A percentile compares a stretch with the other conserved stretches of the same genome.
Evolutionary conservation across 805 yeast genomes (phyloP).

Genomic region (Priceomyces castillae): DNA sequence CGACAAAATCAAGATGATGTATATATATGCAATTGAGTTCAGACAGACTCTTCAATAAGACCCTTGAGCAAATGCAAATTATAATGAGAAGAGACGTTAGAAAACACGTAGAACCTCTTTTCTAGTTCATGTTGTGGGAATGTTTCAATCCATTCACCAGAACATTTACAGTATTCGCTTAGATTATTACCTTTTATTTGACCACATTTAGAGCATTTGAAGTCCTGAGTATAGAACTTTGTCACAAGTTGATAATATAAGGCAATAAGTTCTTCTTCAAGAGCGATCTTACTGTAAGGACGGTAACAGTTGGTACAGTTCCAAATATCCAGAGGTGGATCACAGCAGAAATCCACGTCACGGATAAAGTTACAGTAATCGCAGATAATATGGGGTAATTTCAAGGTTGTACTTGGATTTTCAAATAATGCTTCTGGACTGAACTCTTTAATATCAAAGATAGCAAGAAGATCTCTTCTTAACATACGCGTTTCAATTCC

Average conservation of each 20-base stretch:
- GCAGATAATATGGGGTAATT: slow-evolving; percentile 69
- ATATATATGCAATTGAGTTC: not conserved
- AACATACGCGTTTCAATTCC: slow-evolving; percentile 71
- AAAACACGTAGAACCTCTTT: slow-evolving; percentile 46
- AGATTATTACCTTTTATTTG: slow-evolving; percentile 64
- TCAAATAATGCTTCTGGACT: slow-evolving; percentile 67
- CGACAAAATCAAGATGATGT: no score
- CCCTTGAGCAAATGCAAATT: slow-evolving; percentile 55
- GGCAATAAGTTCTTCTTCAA: slow-evolving; percentile 78
- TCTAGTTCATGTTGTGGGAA: slow-evolving; percentile 44
- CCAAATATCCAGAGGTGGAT: slow-evolving; percentile 53
- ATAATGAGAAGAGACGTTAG: slow-evolving; percentile 57
- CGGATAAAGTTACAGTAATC: slow-evolving; percentile 70
- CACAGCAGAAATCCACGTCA: slow-evolving; percentile 82
- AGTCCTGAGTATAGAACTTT: slow-evolving; percentile 74
- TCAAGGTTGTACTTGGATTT: slow-evolving; percentile 72
- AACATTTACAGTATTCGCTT: slow-evolving; percentile 77
- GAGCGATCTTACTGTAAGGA: slow-evolving; percentile 58
- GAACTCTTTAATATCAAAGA: slow-evolving; percentile 84
- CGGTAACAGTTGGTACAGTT: slow-evolving; percentile 65
- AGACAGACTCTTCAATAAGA: slow-evolving; percentile 24
- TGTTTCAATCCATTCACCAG: slow-evolving; percentile 78
- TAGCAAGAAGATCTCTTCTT: slow-evolving; percentile 66
- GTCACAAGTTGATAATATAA: slow-evolving; percentile 55
- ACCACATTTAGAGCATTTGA: slow-evolving; percentile 75